Percentiles rank a stretch among this genome's conserved stretches.
These are phyloP conservation scores for Stagonosporopsis vannaccii DNA, from an alignment of 2,329 filamentous ascomycete genomes.

Conservation along the genomic window DNA sequence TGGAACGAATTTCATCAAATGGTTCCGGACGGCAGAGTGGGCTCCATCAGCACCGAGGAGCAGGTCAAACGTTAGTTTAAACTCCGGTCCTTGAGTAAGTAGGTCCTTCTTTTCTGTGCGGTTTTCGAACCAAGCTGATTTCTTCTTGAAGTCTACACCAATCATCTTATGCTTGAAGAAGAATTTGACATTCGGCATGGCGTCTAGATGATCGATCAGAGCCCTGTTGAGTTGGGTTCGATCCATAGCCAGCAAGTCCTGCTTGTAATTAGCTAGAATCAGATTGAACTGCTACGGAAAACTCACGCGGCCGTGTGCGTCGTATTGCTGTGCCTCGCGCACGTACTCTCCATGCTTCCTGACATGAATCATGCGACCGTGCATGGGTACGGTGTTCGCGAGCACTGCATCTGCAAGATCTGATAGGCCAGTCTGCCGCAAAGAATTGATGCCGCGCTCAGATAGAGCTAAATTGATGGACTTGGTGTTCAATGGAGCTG, in stretches of 20 bases:
- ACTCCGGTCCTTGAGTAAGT: slow-evolving; percentile 60
- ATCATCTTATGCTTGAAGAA: slow-evolving; percentile 95
- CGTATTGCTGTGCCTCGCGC: slow-evolving; percentile 86
- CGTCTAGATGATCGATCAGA: slow-evolving; percentile 82
- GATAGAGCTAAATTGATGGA: slow-evolving; percentile 98
- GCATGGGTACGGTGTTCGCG: slow-evolving; percentile 85
- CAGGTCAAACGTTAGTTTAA: slow-evolving; percentile 87
- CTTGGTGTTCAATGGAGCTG: slow-evolving; percentile 88
- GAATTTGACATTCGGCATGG: slow-evolving; percentile 86
- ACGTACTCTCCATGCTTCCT: slow-evolving; percentile 70
- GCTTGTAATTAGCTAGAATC: slow-evolving; percentile 20
- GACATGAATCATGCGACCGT: slow-evolving; percentile 95
- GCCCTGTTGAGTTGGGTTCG: slow-evolving; percentile 81
- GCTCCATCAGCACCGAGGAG: slow-evolving; percentile 95
- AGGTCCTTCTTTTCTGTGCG: slow-evolving; percentile 33
- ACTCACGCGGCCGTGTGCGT: slow-evolving; percentile 81
- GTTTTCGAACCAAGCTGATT: slow-evolving; percentile 87
- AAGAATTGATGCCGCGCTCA: slow-evolving; percentile 89
- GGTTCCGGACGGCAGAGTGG: slow-evolving; percentile 87
- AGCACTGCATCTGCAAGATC: slow-evolving; percentile 77
- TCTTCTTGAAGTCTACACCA: slow-evolving; percentile 80
- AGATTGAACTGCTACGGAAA: background rate
- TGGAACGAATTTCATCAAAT: slow-evolving; percentile 92
- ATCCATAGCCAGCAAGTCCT: slow-evolving; percentile 88
- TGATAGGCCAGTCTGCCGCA: slow-evolving; percentile 72